Evolutionary conservation across 2,329 filamentous ascomycete genomes (phyloP), one percentile per base, ranked within the genome.

Genomic region (Botrytis tulipae): DNA sequence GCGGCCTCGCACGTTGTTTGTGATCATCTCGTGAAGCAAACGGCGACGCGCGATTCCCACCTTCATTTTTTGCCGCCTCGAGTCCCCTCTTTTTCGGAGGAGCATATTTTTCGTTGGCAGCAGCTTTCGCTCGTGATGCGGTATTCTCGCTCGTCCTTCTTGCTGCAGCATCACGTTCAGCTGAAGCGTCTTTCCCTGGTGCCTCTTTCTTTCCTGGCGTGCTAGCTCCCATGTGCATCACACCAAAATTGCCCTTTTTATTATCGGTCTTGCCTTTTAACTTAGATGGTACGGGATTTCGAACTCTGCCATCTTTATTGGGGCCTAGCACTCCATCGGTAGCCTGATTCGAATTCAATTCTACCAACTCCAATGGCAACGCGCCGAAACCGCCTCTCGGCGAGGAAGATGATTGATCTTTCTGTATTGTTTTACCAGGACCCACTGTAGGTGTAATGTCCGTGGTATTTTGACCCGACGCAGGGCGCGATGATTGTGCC

Each of bases 141-240:
- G 89, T 90, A 76, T 84, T 87, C 79, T 91, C 88, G 78, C 89
- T 91, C 20, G 88, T 89, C 69, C 87, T 86, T 79, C 89, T 88
- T 2, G 89, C 89, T 65, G 87, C 86, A 25, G 79, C 80, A 75
- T 80, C 78, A 87, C 87, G 86, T 80, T 90, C 89, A 9, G 88
- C 88, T 63, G 87, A 85, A 70, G 86, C 85, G 78, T 80, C 79
- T 73, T 75, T 76, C 25, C 77, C 77, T 42, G 74, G 74, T 46
- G 70, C 66, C 29, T 81, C 79, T 84, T 78, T 79, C 75, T 79
- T 80, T 59, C 74, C 77, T 35, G 70, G 74, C 83, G 69, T 85
- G 82, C 57, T 85, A 84, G 75, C 83, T 82, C 78, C 82, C 83
- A 91, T 89, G 73, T 90, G 87, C 85, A 91, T 89, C 59, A 91